Conservation (phyloP, 805 yeast genomes). For the Lipomyces kockii region DNA sequence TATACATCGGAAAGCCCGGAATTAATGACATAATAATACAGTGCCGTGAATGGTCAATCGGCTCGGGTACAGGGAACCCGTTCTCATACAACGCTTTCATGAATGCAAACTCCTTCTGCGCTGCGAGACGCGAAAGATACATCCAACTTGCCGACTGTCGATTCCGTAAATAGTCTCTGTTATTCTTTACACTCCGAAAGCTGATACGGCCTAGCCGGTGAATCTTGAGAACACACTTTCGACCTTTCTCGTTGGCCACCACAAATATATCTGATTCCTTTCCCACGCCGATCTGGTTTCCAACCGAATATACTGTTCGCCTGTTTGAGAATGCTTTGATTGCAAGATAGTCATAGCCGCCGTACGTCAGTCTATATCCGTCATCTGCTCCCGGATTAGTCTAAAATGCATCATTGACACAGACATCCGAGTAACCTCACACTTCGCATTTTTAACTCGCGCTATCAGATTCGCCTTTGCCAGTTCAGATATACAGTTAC, state of each 20-base stretch:
- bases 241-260: conserved; percentile 69
- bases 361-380: conserved; percentile 86
- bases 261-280: conserved; percentile 95
- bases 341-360: conserved; percentile 92
- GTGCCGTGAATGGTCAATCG: conserved; percentile 88
- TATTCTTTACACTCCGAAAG: conserved; percentile 87
- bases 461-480: conserved; percentile 84
- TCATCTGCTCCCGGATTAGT: conserved; percentile 55
- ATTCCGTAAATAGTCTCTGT: conserved; percentile 84
- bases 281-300: conserved; percentile 92
- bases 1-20: conserved; percentile 34
- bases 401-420: not conserved
- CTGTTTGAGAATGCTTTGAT: conserved; percentile 80
- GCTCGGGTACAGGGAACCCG: conserved; percentile 86
- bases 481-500: conserved; percentile 77
- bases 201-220: conserved; percentile 95
- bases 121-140: conserved; percentile 87
- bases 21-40: conserved; percentile 91
- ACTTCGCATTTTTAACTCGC: conserved; percentile 83
- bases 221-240: conserved; percentile 78
- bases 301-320: conserved; percentile 74
- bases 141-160: conserved; percentile 85
- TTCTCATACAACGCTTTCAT: conserved; percentile 74
- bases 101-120: conserved; percentile 88
- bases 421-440: conserved; percentile 10